Evolutionary conservation across 257 asterid genomes (phyloP).

Genomic region (Paraleonurus japonicus): DNA sequence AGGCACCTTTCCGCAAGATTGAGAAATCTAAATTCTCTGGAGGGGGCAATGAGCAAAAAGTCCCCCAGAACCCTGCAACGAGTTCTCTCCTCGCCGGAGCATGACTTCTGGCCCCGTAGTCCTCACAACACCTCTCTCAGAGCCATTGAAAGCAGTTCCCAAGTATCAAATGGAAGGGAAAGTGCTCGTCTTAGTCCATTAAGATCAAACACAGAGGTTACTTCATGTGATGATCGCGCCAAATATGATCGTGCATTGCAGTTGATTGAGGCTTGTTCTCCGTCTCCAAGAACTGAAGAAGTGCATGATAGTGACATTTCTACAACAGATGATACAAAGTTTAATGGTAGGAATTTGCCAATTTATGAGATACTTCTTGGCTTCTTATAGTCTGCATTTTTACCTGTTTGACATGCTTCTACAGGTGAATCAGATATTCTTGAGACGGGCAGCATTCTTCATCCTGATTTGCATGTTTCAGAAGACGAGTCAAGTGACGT

Average conservation of each 20-base stretch:
- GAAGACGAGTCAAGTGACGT: constrained; percentile 26
- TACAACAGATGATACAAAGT: constrained; percentile 6
- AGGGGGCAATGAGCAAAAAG: constrained; percentile 22
- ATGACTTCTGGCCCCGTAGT: constrained; percentile 37
- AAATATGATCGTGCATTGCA: constrained; percentile 1
- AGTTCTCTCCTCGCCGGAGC: constrained; percentile 63
- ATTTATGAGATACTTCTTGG: background rate
- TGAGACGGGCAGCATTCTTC: constrained; percentile 20
- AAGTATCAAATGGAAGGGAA: constrained; percentile 24
- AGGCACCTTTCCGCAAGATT: constrained; percentile 68
- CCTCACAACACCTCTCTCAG: constrained; percentile 24
- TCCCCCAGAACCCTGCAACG: constrained; percentile 51
- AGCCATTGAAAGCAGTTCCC: constrained; percentile 16
- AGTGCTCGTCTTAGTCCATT: constrained; percentile 18
- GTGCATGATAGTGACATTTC: background rate
- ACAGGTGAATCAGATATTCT: constrained; percentile 34
- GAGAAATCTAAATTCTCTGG: constrained; percentile 27
- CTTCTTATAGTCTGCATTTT: constrained; percentile 5
- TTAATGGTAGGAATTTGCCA: constrained; percentile 33
- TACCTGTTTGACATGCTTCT: constrained; percentile 17
- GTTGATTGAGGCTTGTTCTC: constrained; percentile 8
- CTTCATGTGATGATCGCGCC: constrained; percentile 19
- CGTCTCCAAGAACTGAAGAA: constrained; percentile 15
- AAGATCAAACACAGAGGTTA: constrained; percentile 25
- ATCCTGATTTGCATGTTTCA: constrained; percentile 6